Conservation (phyloP, 2,329 filamentous ascomycete species). For the Sclerotinia subarctica region DNA sequence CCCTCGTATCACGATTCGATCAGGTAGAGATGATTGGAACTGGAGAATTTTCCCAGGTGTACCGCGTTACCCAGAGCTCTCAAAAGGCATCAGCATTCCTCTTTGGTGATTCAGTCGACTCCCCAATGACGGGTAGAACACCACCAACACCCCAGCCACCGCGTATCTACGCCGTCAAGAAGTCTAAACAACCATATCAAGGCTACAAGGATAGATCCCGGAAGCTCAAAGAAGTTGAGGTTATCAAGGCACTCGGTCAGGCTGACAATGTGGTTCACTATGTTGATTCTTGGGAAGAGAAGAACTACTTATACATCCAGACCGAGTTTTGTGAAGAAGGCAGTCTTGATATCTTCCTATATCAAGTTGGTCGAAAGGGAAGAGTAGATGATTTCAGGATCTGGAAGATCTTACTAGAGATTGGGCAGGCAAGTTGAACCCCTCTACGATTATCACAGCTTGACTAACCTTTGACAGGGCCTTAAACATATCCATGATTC, state of each 20-base stretch:
- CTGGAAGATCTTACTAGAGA: slow-evolving; percentile 93
- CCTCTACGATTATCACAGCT: not conserved
- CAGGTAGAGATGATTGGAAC: slow-evolving; percentile 77
- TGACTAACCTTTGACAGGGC: slow-evolving; percentile 55
- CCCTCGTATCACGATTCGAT: slow-evolving; percentile 71
- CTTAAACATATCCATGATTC: slow-evolving; percentile 85
- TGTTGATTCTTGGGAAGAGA: slow-evolving; percentile 82
- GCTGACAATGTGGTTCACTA: slow-evolving; percentile 84
- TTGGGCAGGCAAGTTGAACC: slow-evolving; percentile 66
- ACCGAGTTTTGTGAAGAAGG: slow-evolving; percentile 97
- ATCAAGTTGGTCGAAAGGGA: slow-evolving; percentile 76
- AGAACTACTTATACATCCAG: slow-evolving; percentile 88
- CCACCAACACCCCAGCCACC: slow-evolving; percentile 53
- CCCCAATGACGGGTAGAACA: slow-evolving; percentile 48
- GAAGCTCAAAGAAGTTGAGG: slow-evolving; percentile 79
- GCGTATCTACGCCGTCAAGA: slow-evolving; percentile 88
- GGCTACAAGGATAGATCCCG: slow-evolving; percentile 76
- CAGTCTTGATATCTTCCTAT: slow-evolving; percentile 80
- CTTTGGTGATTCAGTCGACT: slow-evolving; percentile 42
- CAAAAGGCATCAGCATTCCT: slow-evolving; percentile 43
- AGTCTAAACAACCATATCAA: slow-evolving; percentile 75
- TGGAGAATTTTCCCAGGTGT: slow-evolving; percentile 93
- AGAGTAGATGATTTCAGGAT: slow-evolving; percentile 95
- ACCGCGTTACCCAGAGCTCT: slow-evolving; percentile 60
- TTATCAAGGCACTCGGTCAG: slow-evolving; percentile 71